Conservation (phyloP, 257 asterid species). For the Nicotiana tabacum region DNA sequence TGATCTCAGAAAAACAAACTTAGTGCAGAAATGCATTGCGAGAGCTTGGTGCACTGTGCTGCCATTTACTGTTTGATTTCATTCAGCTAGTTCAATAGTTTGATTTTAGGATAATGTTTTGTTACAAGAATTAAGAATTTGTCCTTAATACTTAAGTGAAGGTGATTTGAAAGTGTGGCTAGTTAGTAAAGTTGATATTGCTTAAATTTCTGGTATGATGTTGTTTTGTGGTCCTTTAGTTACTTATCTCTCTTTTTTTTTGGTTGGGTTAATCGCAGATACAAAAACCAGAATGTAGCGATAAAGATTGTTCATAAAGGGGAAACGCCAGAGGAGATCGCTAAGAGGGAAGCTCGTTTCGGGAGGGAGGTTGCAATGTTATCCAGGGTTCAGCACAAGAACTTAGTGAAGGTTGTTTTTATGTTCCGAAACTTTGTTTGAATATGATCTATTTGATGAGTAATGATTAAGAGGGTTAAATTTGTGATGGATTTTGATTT, state of each 20-base stretch:
- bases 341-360: constrained; percentile 60
- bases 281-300: constrained; percentile 83
- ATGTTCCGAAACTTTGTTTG: neutral
- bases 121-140: neutral
- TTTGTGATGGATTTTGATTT: neutral
- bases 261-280: constrained; percentile 34
- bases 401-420: constrained; percentile 76
- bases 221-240: neutral
- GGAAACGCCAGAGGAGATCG: constrained; percentile 68
- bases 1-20: neutral
- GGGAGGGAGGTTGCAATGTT: constrained; percentile 86
- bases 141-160: neutral
- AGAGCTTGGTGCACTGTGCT: no score
- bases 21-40: no score
- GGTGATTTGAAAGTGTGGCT: neutral
- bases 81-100: neutral
- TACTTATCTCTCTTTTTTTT: neutral
- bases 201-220: neutral
- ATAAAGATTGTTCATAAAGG: constrained; percentile 73
- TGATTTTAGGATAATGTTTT: neutral
- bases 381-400: constrained; percentile 86
- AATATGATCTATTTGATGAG: neutral
- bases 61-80: neutral
- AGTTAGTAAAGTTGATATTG: neutral
- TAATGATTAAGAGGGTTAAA: neutral